These are phyloP conservation scores for Termitomyces sp. DNA, from an alignment of 768 basidiomycete species.

Conservation along the genomic window DNA sequence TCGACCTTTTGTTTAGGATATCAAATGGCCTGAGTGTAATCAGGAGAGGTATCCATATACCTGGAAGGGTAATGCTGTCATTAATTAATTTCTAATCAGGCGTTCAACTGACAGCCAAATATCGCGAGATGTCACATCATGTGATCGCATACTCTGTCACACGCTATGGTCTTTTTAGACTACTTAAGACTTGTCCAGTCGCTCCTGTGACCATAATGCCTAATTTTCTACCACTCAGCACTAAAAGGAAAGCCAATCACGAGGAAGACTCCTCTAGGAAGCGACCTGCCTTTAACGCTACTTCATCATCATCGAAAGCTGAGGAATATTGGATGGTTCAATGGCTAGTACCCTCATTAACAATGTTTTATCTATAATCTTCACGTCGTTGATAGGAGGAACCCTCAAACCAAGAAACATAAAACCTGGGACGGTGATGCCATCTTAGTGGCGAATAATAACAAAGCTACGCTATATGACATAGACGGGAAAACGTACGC, in stretches of 20 bases:
- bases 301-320: background rate
- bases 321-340: slow-evolving; percentile 70
- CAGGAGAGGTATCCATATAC: background rate
- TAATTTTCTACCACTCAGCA: slow-evolving; percentile 23
- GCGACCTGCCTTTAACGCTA: slow-evolving; percentile 20
- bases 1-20: background rate
- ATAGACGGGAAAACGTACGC: slow-evolving; percentile 61
- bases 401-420: slow-evolving; percentile 72
- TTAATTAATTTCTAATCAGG: too few relatives aligned
- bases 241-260: slow-evolving; percentile 33
- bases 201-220: slow-evolving; percentile 20
- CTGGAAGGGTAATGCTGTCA: too few relatives aligned
- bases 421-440: slow-evolving; percentile 90
- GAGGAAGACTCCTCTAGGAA: slow-evolving; percentile 25
- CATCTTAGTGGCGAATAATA: slow-evolving; percentile 47
- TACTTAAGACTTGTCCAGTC: too few relatives aligned
- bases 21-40: background rate
- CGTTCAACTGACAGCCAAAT: background rate
- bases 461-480: slow-evolving; percentile 50
- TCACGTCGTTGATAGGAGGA: slow-evolving; percentile 42
- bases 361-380: background rate
- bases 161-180: too few relatives aligned
- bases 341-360: slow-evolving; percentile 41
- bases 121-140: slow-evolving; percentile 4
- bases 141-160: slow-evolving; percentile 2